Evolutionary conservation across 805 yeast species (phyloP), one percentile per base, ranked within the genome.

Genomic region (Saturnispora serradocipensis): DNA sequence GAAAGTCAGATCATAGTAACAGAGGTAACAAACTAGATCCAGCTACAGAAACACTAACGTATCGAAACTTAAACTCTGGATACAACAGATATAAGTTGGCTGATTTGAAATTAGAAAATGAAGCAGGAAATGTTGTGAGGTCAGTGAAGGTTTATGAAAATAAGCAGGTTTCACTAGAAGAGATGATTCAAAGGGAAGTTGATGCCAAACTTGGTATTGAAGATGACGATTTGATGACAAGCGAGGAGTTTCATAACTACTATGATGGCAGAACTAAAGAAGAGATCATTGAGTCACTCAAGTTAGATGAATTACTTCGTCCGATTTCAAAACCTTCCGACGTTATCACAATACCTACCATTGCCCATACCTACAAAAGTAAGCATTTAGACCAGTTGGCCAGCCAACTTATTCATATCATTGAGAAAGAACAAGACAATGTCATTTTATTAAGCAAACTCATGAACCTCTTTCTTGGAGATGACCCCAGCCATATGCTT

Each of bases 271-370:
- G 53, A 5, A 51, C 52, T n/a, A 50, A 38, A 2, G 55, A 58
- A 11, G 59, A 56, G 22, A 70, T 81, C 15, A 73, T 81, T 57
- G 64, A 66, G 7, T 71, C 75, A 3, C 72, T 82, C 1, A 75
- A 81, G 58, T 63, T 84, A 2, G 77, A 75, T 28, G 71, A 81
- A 43, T 72, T 89, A 18, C 69, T 93, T 54, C 79, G 84, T 5
- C 97, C 98, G 0, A 78, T 93, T 13, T 73, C 80, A 8, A 86
- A 86, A 52, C 93, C 97, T 0, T 74, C 86, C 2, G 97, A 93
- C 58, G 68, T 91, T 2, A 78, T 85, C 1, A 73, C 74, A 3
- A 90, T 88, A 60, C 84, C 83, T 13, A 78, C 88, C 1, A 72
- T 88, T 16, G 75, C 80, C 48, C 77, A 74, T 55, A 84, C 93